phyloP scores from a whole-genome alignment of 1,139 yeast species.

The Kodamaea ohmeri region DNA sequence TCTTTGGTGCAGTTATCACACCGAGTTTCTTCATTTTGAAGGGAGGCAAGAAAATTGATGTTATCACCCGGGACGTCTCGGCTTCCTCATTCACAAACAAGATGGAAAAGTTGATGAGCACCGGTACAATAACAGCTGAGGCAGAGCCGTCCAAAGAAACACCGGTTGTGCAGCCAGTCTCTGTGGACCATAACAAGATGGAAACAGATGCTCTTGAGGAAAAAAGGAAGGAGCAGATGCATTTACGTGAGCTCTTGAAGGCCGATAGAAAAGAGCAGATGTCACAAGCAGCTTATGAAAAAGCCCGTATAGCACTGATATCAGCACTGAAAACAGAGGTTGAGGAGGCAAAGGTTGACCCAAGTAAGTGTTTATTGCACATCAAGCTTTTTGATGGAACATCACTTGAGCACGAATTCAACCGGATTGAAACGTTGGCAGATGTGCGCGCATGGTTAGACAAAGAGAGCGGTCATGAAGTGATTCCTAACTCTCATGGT shows the following conservation, averaged over 20 bases:
- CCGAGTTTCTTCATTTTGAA: conserved; percentile 52
- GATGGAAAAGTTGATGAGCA: conserved; percentile 22
- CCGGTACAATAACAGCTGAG: conserved; percentile 9
- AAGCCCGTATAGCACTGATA: conserved; percentile 3
- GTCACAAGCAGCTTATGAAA: conserved; percentile 12
- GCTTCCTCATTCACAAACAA: neutral
- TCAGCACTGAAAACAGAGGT: conserved; percentile 5
- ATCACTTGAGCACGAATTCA: conserved; percentile 45
- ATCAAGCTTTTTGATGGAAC: conserved; percentile 57
- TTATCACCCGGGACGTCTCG: conserved; percentile 21
- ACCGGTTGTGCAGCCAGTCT: too few relatives aligned
- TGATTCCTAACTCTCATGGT: conserved; percentile 11
- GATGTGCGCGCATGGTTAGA: conserved; percentile 68
- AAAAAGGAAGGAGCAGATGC: conserved; percentile 47
- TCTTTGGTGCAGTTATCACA: conserved; percentile 43
- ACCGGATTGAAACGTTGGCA: conserved; percentile 38
- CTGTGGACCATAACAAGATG: too few relatives aligned
- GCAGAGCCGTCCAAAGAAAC: conserved; percentile 20
- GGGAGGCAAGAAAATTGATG: conserved; percentile 44
- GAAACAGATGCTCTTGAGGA: conserved; percentile 2
- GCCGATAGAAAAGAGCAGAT: conserved; percentile 51
- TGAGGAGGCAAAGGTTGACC: conserved; percentile 5
- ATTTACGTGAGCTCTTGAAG: conserved; percentile 50
- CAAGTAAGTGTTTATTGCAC: neutral
- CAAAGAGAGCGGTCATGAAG: conserved; percentile 44